Base-by-base conservation (phyloP, 140 eudicot genomes). In the Ambrosia hybrid region DNA sequence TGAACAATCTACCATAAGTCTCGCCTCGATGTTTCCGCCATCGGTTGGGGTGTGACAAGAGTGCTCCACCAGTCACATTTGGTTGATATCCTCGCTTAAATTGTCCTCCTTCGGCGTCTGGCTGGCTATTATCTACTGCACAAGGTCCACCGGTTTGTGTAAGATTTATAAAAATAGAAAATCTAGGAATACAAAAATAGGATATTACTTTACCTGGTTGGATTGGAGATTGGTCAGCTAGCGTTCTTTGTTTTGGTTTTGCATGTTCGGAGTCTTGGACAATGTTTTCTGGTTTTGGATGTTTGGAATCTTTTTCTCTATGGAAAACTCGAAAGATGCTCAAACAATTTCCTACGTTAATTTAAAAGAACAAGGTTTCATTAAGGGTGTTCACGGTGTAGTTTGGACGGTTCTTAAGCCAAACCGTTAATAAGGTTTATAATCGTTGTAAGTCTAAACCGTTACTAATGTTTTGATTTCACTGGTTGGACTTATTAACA, bases 331-430 rank as follows among this genome's bases (percentile, higher is more conserved):
- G 52, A 57, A 83, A 77, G 68, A 83, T 33, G 34, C 82, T 70
- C 33, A 76, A 80, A 65, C 85, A 83, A 33, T 70, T 65, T 5
- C 81, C 85, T 83, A 79, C 52, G 67, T 58, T 41, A 14, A 68
- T 38, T 37, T 60, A 53, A 61, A 53, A 61, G n/a, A 41, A 41
- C 16, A 11, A 56, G 3, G 43, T 49, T 64, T 56, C 14, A 11
- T 10, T 3, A 3, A 4, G 15, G 53, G n/a, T 48, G 53, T 9
- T 48, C 55, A 49, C 3, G 55, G 14, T 49, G 3, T 1, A 49
- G n/a, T 49, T 11, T 11, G 55, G 55, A 49, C 53, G 14, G 10
- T 43, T 43, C 48, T 43, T 43, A 43, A 43, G 48, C 10, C 10
- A 6, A 43, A 43, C 48, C 48, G 2, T 43, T 43, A 7, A 43